These are phyloP conservation scores for Sugiyamaella xylanicola DNA, from an alignment of 1,139 yeast species.

Conservation along the genomic window DNA sequence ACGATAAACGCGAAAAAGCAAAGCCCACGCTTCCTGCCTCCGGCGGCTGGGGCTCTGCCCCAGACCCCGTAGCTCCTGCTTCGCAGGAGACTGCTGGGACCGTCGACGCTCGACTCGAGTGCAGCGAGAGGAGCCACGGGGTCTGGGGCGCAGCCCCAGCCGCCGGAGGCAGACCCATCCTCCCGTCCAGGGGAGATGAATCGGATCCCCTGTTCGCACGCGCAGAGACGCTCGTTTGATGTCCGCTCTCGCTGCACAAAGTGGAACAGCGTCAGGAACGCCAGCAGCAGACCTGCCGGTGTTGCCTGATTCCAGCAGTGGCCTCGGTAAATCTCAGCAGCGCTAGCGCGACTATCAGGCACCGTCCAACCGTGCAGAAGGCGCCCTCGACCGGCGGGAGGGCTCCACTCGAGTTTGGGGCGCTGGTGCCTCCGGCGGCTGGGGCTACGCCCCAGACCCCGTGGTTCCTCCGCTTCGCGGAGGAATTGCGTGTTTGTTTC, in stretches of 20 bases:
- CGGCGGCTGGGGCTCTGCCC: background rate
- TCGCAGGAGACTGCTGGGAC: too few species aligned
- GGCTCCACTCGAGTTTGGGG: background rate
- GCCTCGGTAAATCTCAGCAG: background rate
- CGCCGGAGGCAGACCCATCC: slow-evolving; percentile 5
- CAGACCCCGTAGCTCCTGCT: background rate
- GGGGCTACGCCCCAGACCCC: background rate
- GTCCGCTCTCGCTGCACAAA: too few species aligned
- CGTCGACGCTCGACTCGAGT: background rate
- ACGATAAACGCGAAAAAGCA: background rate
- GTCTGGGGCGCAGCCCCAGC: slow-evolving; percentile 3
- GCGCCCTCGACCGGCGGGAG: too few species aligned
- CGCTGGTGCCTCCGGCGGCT: background rate
- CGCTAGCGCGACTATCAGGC: background rate
- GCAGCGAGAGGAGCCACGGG: background rate
- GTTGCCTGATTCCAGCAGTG: background rate
- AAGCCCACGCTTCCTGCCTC: background rate
- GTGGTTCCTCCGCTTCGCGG: background rate
- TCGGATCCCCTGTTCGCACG: too few species aligned
- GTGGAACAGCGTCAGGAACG: background rate
- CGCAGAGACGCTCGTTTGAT: too few species aligned
- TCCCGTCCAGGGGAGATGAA: too few species aligned
- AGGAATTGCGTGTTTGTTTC: too few species aligned
- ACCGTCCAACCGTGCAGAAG: too few species aligned
- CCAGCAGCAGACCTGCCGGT: background rate